Conservation (phyloP, 148 eudicot genomes). For the Rhododendron mucronatum region DNA sequence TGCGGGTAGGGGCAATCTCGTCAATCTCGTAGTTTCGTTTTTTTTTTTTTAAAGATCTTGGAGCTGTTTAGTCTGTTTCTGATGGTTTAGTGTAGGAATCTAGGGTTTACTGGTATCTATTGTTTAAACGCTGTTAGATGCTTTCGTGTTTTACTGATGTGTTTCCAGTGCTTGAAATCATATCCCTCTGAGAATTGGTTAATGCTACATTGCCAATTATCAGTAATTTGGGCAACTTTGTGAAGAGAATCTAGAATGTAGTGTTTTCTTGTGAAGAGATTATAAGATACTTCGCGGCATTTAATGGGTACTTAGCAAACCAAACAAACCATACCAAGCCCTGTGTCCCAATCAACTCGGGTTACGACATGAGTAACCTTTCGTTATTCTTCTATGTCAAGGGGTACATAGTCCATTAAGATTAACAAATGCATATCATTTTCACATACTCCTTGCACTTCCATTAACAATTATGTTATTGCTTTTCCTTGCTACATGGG, state of each 20-base stretch:
- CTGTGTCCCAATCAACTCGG: background rate
- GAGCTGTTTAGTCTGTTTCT: background rate
- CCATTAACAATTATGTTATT: background rate
- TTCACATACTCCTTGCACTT: background rate
- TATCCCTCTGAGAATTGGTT: background rate
- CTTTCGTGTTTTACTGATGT: background rate
- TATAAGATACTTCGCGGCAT: background rate
- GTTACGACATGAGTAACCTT: background rate
- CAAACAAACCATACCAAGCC: background rate
- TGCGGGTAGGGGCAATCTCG: constrained; percentile 46
- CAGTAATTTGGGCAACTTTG: background rate
- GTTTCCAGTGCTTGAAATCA: background rate
- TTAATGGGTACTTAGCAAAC: background rate
- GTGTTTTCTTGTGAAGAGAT: background rate
- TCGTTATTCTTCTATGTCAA: background rate
- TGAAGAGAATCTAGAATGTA: background rate
- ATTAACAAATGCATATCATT: background rate
- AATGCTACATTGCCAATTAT: background rate
- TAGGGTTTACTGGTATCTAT: constrained; percentile 10
- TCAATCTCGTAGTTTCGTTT: background rate
- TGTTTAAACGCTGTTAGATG: background rate
- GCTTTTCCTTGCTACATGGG: background rate
- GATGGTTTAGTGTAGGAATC: background rate
- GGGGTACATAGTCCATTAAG: background rate
- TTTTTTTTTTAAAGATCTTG: constrained; percentile 16